Percentiles rank a stretch among this genome's conserved stretches.
Conservation (phyloP, 441 rosid genomes). For the Sinapis alba region DNA sequence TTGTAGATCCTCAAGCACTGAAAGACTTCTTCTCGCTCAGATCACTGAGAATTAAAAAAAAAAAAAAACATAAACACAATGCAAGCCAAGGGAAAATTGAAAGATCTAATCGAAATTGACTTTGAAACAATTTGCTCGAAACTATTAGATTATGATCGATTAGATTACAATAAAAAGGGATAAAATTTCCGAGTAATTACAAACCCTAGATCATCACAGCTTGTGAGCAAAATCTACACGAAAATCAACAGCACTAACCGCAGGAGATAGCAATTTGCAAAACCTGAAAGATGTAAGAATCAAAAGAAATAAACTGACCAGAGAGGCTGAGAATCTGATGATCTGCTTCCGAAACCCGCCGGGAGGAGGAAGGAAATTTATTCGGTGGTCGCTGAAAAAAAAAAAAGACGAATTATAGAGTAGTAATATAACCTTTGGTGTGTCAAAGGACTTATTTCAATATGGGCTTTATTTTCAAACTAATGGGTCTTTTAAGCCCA, state of each 20-base stretch:
- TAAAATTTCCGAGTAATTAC: not conserved
- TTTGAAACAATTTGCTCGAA: not conserved
- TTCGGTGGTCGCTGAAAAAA: conserved; percentile 6
- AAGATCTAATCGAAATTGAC: conserved; percentile 21
- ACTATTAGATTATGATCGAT: not conserved
- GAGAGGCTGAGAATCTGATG: conserved; percentile 25
- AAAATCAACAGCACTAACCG: not conserved
- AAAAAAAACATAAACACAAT: conserved; percentile 16
- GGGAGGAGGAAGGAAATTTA: conserved; percentile 18
- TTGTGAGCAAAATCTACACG: conserved; percentile 7
- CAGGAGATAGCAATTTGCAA: not conserved
- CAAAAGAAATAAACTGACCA: conserved; percentile 15
- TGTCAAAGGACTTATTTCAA: not conserved
- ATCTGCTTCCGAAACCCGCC: conserved; percentile 30
- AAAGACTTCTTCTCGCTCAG: conserved; percentile 8
- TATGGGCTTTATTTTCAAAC: not conserved
- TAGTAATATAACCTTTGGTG: conserved; percentile 12
- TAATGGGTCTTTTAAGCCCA: conserved; percentile 27
- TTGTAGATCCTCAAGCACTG: conserved; percentile 19
- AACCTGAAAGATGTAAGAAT: not conserved
- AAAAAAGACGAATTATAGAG: conserved; percentile 1
- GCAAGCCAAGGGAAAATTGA: conserved; percentile 2
- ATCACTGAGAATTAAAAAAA: conserved; percentile 9
- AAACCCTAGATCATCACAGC: conserved; percentile 14
- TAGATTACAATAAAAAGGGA: conserved; percentile 4